Conservation (phyloP, 768 basidiomycete species). For the Pholiota microspora region DNA sequence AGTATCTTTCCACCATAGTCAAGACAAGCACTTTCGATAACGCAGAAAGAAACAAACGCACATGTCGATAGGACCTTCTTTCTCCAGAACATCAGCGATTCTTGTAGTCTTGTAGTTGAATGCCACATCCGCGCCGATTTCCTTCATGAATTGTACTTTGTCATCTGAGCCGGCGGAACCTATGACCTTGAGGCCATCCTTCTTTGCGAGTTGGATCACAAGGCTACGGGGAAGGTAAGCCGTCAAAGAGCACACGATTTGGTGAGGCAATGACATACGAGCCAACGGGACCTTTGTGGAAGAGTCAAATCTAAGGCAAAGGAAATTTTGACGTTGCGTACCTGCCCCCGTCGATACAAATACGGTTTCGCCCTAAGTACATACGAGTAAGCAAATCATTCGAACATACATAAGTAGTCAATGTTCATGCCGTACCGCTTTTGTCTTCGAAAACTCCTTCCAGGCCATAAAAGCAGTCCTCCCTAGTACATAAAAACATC, state of each 20-base stretch:
- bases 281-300: conserved; percentile 45
- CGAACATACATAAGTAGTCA: background rate
- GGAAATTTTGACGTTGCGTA: background rate
- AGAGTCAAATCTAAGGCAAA: background rate
- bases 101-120: conserved; percentile 73
- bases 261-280: conserved; percentile 39
- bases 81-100: conserved; percentile 48
- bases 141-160: conserved; percentile 61
- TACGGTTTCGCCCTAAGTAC: conserved; percentile 40
- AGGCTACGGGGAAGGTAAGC: conserved; percentile 25
- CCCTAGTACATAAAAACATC: conserved; percentile 21
- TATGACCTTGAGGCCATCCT: conserved; percentile 61
- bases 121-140: conserved; percentile 63
- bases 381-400: no score
- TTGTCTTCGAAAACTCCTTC: conserved; percentile 37
- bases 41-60: no score
- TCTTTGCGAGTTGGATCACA: conserved; percentile 51
- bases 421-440: conserved; percentile 26
- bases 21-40: no score
- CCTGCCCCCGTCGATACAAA: conserved; percentile 43
- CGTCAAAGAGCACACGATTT: no score
- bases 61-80: conserved; percentile 52
- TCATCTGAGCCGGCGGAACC: conserved; percentile 70
- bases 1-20: no score
- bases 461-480: conserved; percentile 39